These are phyloP conservation scores for Penicillium canariense DNA, from an alignment of 495 filamentous ascomycete genomes.

Conservation along the genomic window DNA sequence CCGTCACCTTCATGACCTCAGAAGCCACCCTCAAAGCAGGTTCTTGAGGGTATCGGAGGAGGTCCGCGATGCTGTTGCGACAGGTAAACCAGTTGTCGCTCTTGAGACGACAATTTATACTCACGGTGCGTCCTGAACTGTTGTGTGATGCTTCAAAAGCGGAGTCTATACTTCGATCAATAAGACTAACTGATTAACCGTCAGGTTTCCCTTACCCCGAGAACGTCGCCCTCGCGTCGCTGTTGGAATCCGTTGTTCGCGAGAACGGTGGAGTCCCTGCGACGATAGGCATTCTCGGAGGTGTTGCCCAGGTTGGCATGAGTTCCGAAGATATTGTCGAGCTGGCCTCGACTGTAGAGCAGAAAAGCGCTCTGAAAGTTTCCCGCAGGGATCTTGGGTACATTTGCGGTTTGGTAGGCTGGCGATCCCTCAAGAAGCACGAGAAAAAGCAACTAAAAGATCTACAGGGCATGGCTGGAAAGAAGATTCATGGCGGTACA, in stretches of 20 bases:
- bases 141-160: background rate
- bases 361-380: conserved; percentile 67
- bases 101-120: conserved; percentile 90
- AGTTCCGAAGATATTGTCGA: conserved; percentile 63
- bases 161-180: background rate
- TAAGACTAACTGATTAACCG: background rate
- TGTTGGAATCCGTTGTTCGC: conserved; percentile 75
- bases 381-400: conserved; percentile 84
- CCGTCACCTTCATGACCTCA: conserved; percentile 35
- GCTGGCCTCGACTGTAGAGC: conserved; percentile 63
- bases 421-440: background rate
- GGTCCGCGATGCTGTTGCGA: conserved; percentile 68
- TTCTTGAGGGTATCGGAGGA: conserved; percentile 79
- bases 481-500: conserved; percentile 78
- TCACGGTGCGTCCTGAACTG: conserved; percentile 53
- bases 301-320: conserved; percentile 78
- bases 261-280: conserved; percentile 85
- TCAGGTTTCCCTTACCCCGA: conserved; percentile 81
- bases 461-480: conserved; percentile 58
- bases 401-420: conserved; percentile 70
- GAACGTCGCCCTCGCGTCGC: conserved; percentile 65
- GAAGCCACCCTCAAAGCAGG: conserved; percentile 40
- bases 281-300: conserved; percentile 80
- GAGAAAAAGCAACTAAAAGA: conserved; percentile 8
- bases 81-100: conserved; percentile 78